These are phyloP conservation scores for Aspergillus floridensis DNA, from an alignment of 2,329 filamentous ascomycete genomes.

Conservation along the genomic window DNA sequence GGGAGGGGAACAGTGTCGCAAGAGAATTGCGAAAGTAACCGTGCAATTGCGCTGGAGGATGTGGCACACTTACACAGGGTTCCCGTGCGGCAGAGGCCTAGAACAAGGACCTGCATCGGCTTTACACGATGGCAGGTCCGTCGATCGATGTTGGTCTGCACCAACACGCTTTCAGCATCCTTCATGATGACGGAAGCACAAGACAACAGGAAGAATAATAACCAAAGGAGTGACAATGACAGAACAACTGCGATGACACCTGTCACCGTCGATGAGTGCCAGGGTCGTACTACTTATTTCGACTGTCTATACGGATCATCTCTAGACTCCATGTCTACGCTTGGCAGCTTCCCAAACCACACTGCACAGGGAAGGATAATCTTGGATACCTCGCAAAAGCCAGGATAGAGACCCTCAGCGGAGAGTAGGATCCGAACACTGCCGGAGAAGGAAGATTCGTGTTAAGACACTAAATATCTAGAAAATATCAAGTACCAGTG, in stretches of 20 bases:
- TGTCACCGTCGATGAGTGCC: neutral
- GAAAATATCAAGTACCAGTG: too few species aligned
- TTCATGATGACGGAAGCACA: constrained; percentile 1
- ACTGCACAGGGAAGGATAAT: too few species aligned
- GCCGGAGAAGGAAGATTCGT: too few species aligned
- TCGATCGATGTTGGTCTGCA: constrained; percentile 13
- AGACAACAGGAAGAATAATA: neutral
- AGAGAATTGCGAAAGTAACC: too few species aligned
- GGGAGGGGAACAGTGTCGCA: too few species aligned
- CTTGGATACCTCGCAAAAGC: neutral
- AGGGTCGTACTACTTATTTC: neutral
- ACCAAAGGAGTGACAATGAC: neutral
- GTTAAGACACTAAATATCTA: too few species aligned
- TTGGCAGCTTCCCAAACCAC: neutral
- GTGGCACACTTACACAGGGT: constrained; percentile 17
- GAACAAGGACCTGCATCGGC: constrained; percentile 22
- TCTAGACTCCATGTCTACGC: neutral
- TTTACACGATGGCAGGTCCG: constrained; percentile 13
- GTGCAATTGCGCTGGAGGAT: neutral
- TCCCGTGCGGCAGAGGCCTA: constrained; percentile 22
- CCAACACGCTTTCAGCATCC: constrained; percentile 8
- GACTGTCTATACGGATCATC: neutral
- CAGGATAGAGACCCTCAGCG: neutral
- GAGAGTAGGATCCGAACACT: too few species aligned
- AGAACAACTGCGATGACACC: neutral